Evolutionary conservation across 202 grass and related monocot genomes (phyloP).

Genomic region (Dendrocalamus latiflorus): DNA sequence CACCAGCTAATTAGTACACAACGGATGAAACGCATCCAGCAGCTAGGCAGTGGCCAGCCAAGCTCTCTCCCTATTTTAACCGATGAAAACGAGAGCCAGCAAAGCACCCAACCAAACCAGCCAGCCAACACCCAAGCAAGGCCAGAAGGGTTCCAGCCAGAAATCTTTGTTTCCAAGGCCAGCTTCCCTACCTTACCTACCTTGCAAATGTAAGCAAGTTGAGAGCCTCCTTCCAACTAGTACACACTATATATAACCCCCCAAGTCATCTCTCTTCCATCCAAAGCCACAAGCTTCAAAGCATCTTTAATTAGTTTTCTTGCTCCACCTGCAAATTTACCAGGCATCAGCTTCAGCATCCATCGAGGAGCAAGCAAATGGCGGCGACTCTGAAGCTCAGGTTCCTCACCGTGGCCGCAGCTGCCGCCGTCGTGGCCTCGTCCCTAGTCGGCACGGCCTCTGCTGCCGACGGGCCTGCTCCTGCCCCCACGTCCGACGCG

Average conservation of each 20-base stretch:
- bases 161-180: not conserved
- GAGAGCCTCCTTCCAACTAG: too few relatives aligned
- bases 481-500: constrained; percentile 21
- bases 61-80: not conserved
- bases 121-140: not conserved
- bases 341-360: not conserved
- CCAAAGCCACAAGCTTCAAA: not conserved
- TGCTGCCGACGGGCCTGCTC: constrained; percentile 22
- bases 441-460: constrained; percentile 23
- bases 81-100: not conserved
- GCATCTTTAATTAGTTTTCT: not conserved
- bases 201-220: not conserved
- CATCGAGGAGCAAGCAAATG: not conserved
- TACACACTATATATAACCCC: too few relatives aligned
- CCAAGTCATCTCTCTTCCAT: too few relatives aligned
- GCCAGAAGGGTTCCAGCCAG: too few relatives aligned
- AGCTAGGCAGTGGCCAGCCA: not conserved
- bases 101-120: not conserved
- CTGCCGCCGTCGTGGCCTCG: constrained; percentile 5
- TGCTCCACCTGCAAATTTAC: not conserved
- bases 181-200: not conserved
- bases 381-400: constrained; percentile 36
- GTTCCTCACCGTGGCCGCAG: constrained; percentile 20
- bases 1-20: not conserved
- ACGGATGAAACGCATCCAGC: not conserved